A percentile compares a stretch with the other conserved stretches of the same genome.
These are phyloP conservation scores for Diutina ranongensis DNA, from an alignment of 1,139 yeast genomes.

Conservation along the genomic window DNA sequence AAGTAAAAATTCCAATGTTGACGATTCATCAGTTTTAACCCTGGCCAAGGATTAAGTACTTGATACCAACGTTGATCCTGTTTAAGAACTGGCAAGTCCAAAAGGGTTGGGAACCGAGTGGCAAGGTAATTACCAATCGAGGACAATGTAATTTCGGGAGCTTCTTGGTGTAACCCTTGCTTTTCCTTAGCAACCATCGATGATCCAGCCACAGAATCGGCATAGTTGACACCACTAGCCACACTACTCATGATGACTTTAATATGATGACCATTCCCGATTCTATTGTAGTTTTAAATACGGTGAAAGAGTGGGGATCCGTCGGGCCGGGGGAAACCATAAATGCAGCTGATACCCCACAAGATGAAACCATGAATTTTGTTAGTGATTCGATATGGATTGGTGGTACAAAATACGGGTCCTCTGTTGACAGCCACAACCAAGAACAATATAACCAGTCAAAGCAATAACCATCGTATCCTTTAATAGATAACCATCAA, in stretches of 20 bases:
- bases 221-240: not conserved
- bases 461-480: no score
- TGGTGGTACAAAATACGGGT: no score
- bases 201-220: not conserved
- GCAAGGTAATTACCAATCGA: not conserved
- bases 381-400: no score
- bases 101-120: slow-evolving; percentile 1
- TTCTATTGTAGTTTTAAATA: not conserved
- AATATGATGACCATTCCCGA: no score
- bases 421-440: no score
- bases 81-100: slow-evolving; percentile 1
- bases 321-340: not conserved
- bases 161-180: not conserved
- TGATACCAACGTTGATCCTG: not conserved
- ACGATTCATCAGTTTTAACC: slow-evolving; percentile 30
- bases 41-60: slow-evolving; percentile 41
- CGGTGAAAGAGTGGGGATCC: not conserved
- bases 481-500: no score
- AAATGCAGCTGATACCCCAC: not conserved
- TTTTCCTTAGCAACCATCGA: not conserved
- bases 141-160: not conserved
- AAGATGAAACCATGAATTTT: not conserved
- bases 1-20: slow-evolving; percentile 52
- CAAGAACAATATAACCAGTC: no score
- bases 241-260: no score